Evolutionary conservation across 495 filamentous ascomycete species (phyloP).

Genomic region (Baudoinia panamericana): DNA sequence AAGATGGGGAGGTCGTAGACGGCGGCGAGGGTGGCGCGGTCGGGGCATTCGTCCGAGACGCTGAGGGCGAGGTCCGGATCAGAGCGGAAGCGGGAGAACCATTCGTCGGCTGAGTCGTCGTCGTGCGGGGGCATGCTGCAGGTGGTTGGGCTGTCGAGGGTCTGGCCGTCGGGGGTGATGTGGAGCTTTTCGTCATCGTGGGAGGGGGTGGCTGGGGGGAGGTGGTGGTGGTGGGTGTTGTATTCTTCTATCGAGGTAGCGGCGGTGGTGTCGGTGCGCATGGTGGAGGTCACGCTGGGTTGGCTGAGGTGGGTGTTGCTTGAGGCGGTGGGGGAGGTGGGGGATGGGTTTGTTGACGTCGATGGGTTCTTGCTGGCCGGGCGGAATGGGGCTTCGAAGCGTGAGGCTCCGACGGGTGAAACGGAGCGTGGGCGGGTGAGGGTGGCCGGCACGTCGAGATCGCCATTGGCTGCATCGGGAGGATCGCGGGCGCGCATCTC

Average conservation of each 20-base stretch:
- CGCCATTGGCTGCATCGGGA: neutral
- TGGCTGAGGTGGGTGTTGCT: conserved; percentile 3
- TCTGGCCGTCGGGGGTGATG: neutral
- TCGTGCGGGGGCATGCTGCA: neutral
- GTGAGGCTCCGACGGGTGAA: conserved; percentile 16
- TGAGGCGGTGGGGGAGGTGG: conserved; percentile 6
- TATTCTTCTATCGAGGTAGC: neutral
- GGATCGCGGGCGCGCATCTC: neutral
- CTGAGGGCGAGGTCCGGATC: conserved; percentile 5
- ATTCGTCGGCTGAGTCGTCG: conserved; percentile 10
- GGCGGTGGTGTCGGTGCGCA: conserved; percentile 1
- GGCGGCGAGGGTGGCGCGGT: conserved; percentile 17
- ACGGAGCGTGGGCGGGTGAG: conserved; percentile 7
- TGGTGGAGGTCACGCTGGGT: conserved; percentile 3
- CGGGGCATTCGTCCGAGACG: conserved; percentile 12
- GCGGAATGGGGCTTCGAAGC: conserved; percentile 15
- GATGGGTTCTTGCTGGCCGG: conserved; percentile 9
- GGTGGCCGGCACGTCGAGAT: neutral
- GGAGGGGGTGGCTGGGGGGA: conserved; percentile 3
- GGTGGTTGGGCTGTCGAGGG: neutral
- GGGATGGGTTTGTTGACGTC: conserved; percentile 9
- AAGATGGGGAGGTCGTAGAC: conserved; percentile 43
- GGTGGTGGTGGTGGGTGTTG: neutral
- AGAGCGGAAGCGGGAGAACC: conserved; percentile 12
- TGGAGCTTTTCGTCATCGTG: neutral